Evolutionary conservation across 345 rosid genomes (phyloP).

Genomic region (Trapa incisa): DNA sequence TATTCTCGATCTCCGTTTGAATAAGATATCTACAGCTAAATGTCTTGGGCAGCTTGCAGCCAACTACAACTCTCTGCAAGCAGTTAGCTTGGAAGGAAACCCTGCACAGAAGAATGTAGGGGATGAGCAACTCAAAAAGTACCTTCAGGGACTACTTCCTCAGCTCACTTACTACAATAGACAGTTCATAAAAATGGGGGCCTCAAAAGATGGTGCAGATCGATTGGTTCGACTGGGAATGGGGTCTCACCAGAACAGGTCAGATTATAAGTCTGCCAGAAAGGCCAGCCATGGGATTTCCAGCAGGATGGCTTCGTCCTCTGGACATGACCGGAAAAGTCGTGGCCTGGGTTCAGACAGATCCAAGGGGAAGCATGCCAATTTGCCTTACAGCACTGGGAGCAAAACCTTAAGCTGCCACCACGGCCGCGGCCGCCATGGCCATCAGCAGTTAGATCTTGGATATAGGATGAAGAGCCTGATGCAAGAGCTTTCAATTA

Average conservation of each 20-base stretch:
- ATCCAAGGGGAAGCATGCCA: conserved; percentile 31
- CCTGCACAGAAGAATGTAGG: conserved; percentile 96
- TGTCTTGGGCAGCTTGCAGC: conserved; percentile 95
- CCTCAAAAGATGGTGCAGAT: conserved; percentile 49
- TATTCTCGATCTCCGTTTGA: conserved; percentile 76
- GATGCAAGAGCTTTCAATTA: conserved; percentile 32
- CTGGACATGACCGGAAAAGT: conserved; percentile 28
- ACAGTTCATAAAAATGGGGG: conserved; percentile 48
- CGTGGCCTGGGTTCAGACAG: conserved; percentile 31
- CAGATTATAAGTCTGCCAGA: conserved; percentile 48
- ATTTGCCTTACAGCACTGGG: conserved; percentile 39
- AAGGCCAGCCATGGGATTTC: conserved; percentile 45
- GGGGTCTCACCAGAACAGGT: conserved; percentile 44
- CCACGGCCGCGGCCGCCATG: conserved; percentile 12
- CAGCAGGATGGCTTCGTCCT: conserved; percentile 32
- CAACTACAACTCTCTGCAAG: conserved; percentile 83
- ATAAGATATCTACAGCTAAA: conserved; percentile 78
- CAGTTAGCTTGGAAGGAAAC: conserved; percentile 92
- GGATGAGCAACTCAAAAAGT: conserved; percentile 79
- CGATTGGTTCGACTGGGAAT: conserved; percentile 52
- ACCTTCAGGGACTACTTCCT: conserved; percentile 73
- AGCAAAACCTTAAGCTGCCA: neutral
- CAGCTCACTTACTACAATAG: conserved; percentile 66
- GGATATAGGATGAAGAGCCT: conserved; percentile 34
- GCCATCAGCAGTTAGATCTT: conserved; percentile 30